Evolutionary conservation across 371 early-diverging fungal species (phyloP).

Genomic region (Quaeritorhiza haematococci): DNA sequence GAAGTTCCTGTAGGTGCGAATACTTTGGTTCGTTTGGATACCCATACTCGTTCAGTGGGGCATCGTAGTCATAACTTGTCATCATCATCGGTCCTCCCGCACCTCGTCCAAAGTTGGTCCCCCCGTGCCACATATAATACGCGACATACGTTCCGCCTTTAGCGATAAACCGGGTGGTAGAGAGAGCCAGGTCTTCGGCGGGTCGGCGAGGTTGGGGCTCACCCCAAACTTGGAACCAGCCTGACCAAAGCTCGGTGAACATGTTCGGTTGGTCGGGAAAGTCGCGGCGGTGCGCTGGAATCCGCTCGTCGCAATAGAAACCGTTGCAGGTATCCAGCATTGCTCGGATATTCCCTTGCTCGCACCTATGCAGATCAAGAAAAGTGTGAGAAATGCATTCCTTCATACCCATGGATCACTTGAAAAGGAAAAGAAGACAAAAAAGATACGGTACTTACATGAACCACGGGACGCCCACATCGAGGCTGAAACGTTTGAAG

Average conservation of each 20-base stretch:
- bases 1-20: constrained; percentile 32
- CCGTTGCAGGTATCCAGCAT: constrained; percentile 45
- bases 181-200: constrained; percentile 45
- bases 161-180: constrained; percentile 44
- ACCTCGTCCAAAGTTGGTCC: constrained; percentile 50
- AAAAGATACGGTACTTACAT: too few relatives aligned
- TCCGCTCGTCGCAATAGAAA: constrained; percentile 43
- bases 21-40: constrained; percentile 46
- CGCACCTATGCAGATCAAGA: too few relatives aligned
- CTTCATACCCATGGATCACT: too few relatives aligned
- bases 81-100: constrained; percentile 29
- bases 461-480: constrained; percentile 45
- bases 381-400: too few relatives aligned
- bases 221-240: constrained; percentile 50
- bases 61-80: constrained; percentile 53
- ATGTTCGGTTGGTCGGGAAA: constrained; percentile 40
- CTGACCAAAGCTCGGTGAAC: constrained; percentile 52
- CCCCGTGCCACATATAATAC: constrained; percentile 59
- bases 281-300: constrained; percentile 17
- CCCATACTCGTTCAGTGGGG: constrained; percentile 50
- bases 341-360: constrained; percentile 30
- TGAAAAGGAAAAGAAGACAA: too few relatives aligned
- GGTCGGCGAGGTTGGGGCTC: constrained; percentile 36
- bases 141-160: constrained; percentile 45
- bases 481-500: constrained; percentile 1